Base-by-base conservation (phyloP, 2,329 filamentous ascomycete genomes). In the Monosporascus sp. region DNA sequence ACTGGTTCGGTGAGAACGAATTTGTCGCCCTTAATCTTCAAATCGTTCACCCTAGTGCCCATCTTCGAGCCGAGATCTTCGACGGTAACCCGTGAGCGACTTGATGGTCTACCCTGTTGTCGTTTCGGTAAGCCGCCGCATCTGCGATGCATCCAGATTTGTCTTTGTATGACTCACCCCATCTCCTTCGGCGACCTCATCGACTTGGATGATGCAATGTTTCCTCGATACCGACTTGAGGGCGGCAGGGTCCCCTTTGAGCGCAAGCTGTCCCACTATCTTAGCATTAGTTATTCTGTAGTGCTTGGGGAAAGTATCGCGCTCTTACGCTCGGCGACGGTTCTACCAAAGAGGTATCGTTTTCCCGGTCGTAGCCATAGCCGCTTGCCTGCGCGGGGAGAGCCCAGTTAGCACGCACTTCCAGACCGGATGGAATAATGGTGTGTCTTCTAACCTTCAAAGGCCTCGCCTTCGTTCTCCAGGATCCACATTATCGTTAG, bases 361-460 rank as follows among this genome's bases (percentile, higher is more conserved):
- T 91, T 90, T 49, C 91, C 92, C 2, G 92, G 92, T 54, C 87
- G 85, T 56, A 96, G 78, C 92, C 92, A 96, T 60, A 92, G 77
- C 63, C 83, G 84, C 70, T 84, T 89, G 56, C 82, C 85, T 88
- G 59, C 22, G 46, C 28, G 48, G 24, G 37, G 52, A 57, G 61
- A 26, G 7, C 41, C 20, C 50, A 35, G 53, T 58, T 52, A 60
- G 57, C 46, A 51, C 7, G 40, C 7, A 18, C 44, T 51, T 43
- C 45, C 24, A 51, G 46, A 47, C 58, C 49, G 28, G 31, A 22
- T 8, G 9, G n/a, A 35, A 28, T 3, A 37, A 14, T 3, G 9
- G 49, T 26, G 5, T 31, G 28, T 28, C 7, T 45, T 57, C 65
- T 58, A 63, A 74, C 78, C 76, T 53, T 74, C 72, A 52, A 78